Percentiles rank a stretch among this genome's conserved stretches.
Conservation (phyloP, 805 yeast genomes). For the Candida sonorensis region DNA sequence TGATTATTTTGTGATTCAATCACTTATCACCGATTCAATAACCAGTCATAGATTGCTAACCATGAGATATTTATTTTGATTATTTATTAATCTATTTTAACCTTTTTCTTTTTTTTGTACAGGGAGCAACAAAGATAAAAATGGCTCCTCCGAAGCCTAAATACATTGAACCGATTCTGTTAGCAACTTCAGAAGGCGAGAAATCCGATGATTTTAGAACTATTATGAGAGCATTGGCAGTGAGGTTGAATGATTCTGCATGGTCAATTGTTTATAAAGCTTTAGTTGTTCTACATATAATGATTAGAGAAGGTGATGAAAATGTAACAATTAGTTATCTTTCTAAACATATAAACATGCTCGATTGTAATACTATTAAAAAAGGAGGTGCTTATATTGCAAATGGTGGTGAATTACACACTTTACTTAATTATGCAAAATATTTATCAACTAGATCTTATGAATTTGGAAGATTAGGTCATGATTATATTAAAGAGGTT, state of each 20-base stretch:
- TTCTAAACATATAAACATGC: conserved; percentile 50
- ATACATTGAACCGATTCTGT: conserved; percentile 87
- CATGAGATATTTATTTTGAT: too few species aligned
- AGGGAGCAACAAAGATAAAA: conserved; percentile 67
- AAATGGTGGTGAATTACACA: conserved; percentile 44
- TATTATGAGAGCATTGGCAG: conserved; percentile 58
- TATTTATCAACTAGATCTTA: conserved; percentile 64
- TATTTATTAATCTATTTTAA: too few species aligned
- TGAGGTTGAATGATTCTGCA: conserved; percentile 67
- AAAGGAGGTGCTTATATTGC: conserved; percentile 23
- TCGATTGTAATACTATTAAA: conserved; percentile 41
- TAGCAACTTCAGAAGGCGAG: conserved; percentile 52
- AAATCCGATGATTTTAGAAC: conserved; percentile 50
- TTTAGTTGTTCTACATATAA: conserved; percentile 75
- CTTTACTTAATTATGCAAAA: conserved; percentile 59
- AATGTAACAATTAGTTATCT: conserved; percentile 69
- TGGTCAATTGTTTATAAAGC: conserved; percentile 92
- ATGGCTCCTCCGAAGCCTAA: conserved; percentile 98
- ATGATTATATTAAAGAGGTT: conserved; percentile 77
- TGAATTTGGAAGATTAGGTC: conserved; percentile 55
- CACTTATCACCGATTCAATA: not conserved
- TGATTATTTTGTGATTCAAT: not conserved
- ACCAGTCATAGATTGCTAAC: too few species aligned
- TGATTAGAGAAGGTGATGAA: conserved; percentile 87
- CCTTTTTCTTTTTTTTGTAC: too few species aligned